These are phyloP conservation scores for Leptodontidium sp. DNA, from an alignment of 2,329 filamentous ascomycete genomes.

Conservation along the genomic window DNA sequence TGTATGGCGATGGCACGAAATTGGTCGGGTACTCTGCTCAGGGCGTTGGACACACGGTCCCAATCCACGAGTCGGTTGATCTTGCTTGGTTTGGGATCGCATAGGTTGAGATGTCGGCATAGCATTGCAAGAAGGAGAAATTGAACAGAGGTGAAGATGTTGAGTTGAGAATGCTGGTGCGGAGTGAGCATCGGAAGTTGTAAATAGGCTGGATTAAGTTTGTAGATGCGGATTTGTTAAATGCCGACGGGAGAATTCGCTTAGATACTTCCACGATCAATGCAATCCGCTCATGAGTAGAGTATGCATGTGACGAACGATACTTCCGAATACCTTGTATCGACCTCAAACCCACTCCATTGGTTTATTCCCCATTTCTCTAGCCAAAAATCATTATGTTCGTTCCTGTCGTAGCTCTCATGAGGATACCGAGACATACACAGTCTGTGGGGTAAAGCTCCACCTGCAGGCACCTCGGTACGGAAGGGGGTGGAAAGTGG, in stretches of 20 bases:
- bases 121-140: neutral
- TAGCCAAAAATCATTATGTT: no score
- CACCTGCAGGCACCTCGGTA: no score
- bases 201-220: conserved; percentile 8
- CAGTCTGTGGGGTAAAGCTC: no score
- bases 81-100: conserved; percentile 38
- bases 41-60: conserved; percentile 47
- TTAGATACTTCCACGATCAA: no score
- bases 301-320: no score
- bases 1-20: conserved; percentile 48
- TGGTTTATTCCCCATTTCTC: no score
- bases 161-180: no score
- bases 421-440: no score
- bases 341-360: no score
- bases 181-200: neutral
- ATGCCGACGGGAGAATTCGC: neutral
- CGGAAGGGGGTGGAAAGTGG: no score
- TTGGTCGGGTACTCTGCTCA: conserved; percentile 46
- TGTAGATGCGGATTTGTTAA: neutral
- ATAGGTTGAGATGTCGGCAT: neutral
- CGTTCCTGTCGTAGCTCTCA: no score
- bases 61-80: conserved; percentile 44
- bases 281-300: no score
- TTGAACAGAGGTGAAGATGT: neutral
- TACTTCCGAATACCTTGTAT: neutral